Conservation (phyloP, 169 alveolate genomes). For the Besnoitia besnoiti region DNA sequence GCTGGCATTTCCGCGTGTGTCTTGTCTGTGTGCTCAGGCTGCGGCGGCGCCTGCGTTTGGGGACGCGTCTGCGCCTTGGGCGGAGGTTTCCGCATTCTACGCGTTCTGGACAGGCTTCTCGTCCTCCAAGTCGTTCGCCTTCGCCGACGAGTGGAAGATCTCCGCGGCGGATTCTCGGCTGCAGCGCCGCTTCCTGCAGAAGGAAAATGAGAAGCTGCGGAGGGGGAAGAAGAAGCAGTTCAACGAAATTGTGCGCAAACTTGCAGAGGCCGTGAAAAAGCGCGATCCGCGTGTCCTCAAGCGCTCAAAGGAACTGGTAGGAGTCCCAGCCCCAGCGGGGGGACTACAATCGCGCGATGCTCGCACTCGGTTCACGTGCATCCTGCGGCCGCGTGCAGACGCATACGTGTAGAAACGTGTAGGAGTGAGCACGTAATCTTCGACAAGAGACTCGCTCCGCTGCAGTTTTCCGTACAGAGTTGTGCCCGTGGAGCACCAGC, state of each 20-base stretch:
- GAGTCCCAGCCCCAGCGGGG: too few relatives aligned
- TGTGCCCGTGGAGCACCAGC: too few relatives aligned
- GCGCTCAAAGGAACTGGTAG: neutral
- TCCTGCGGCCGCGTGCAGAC: too few relatives aligned
- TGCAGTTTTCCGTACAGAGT: too few relatives aligned
- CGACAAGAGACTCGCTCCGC: too few relatives aligned
- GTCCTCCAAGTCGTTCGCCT: constrained; percentile 5
- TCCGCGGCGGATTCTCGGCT: neutral
- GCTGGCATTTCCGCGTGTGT: too few relatives aligned
- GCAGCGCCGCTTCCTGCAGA: constrained; percentile 17
- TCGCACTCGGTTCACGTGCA: too few relatives aligned
- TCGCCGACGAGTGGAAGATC: constrained; percentile 22
- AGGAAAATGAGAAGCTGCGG: constrained; percentile 55
- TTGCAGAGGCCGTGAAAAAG: constrained; percentile 52
- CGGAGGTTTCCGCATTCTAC: constrained; percentile 48
- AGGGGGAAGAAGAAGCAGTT: constrained; percentile 63
- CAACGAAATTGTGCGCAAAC: constrained; percentile 54
- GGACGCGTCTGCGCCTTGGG: neutral
- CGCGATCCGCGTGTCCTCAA: constrained; percentile 64
- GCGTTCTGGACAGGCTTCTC: constrained; percentile 47
- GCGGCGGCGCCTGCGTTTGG: constrained; percentile 38
- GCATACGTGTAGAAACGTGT: too few relatives aligned
- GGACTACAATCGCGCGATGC: too few relatives aligned
- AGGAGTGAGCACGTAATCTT: too few relatives aligned
- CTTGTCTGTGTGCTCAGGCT: neutral